A percentile compares a stretch with the other conserved stretches of the same genome.
Evolutionary conservation across 2,329 filamentous ascomycete species (phyloP).

Genomic region (Bipolaris bicolor): DNA sequence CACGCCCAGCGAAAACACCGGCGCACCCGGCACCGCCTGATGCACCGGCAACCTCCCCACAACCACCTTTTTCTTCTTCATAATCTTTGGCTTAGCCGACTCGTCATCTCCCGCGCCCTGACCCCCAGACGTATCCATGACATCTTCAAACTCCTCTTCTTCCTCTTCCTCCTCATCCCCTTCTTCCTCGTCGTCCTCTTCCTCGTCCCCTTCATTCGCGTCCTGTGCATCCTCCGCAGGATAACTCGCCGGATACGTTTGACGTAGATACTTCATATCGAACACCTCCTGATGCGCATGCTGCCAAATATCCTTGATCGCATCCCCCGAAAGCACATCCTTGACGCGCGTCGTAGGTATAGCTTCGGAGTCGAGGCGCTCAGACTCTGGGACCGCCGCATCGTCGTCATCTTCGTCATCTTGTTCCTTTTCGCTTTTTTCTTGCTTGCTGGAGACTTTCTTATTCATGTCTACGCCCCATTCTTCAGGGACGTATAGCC

Average conservation of each 20-base stretch:
- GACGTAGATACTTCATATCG: slow-evolving; percentile 22
- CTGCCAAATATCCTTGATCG: slow-evolving; percentile 30
- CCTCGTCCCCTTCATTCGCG: slow-evolving; percentile 17
- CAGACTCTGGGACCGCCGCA: slow-evolving; percentile 13
- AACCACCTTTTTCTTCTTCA: slow-evolving; percentile 8
- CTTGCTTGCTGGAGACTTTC: neutral
- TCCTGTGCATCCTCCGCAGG: slow-evolving; percentile 12
- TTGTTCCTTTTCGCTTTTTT: slow-evolving; percentile 13
- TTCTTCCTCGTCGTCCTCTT: slow-evolving; percentile 21
- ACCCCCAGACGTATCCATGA: slow-evolving; percentile 23
- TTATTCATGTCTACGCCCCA: slow-evolving; percentile 36
- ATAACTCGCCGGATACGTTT: slow-evolving; percentile 13
- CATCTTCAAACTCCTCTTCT: slow-evolving; percentile 28
- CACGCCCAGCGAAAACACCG: slow-evolving; percentile 29
- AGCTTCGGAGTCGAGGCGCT: slow-evolving; percentile 18
- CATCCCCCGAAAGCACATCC: slow-evolving; percentile 27
- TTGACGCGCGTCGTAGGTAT: slow-evolving; percentile 25
- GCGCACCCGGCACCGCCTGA: slow-evolving; percentile 24
- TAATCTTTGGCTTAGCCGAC: slow-evolving; percentile 11
- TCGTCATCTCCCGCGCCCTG: slow-evolving; percentile 8
- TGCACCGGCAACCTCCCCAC: slow-evolving; percentile 15
- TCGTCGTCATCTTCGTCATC: slow-evolving; percentile 22
- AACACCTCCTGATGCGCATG: slow-evolving; percentile 29
- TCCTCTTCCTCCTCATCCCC: slow-evolving; percentile 25
- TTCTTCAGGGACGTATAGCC: slow-evolving; percentile 38